Conservation (phyloP, 176 grass and related monocot genomes). For the Eragrostis curvula region DNA sequence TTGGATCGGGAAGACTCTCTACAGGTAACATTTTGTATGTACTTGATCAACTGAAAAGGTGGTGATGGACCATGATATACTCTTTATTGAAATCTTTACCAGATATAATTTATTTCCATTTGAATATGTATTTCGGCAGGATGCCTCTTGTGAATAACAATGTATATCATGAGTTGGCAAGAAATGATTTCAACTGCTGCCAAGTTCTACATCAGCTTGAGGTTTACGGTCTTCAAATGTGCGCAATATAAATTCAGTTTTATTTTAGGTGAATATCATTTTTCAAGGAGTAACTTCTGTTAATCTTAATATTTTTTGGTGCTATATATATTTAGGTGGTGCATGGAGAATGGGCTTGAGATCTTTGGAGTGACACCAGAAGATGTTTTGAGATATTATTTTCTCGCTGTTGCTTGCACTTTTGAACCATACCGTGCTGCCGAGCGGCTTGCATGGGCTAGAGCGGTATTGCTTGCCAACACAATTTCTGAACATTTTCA, state of each 20-base stretch:
- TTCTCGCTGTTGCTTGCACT: conserved; percentile 57
- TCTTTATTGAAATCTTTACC: background rate
- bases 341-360: conserved; percentile 45
- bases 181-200: conserved; percentile 73
- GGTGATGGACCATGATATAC: background rate
- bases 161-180: conserved; percentile 71
- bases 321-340: conserved; percentile 58
- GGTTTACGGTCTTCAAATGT: conserved; percentile 71
- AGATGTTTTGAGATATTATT: conserved; percentile 64
- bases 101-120: background rate
- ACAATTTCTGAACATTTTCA: conserved; percentile 39
- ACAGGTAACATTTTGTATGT: conserved; percentile 51
- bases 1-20: conserved; percentile 96
- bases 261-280: background rate
- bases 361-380: conserved; percentile 37
- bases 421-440: conserved; percentile 64
- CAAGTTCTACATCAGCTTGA: conserved; percentile 78
- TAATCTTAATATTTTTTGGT: background rate
- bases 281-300: background rate
- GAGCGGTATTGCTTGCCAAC: conserved; percentile 47
- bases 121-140: conserved; percentile 40
- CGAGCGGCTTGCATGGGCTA: conserved; percentile 71
- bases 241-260: background rate
- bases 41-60: conserved; percentile 8
- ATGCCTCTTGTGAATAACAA: conserved; percentile 89